Evolutionary conservation across 345 rosid genomes (phyloP).

Genomic region (Populus ilicifolia): DNA sequence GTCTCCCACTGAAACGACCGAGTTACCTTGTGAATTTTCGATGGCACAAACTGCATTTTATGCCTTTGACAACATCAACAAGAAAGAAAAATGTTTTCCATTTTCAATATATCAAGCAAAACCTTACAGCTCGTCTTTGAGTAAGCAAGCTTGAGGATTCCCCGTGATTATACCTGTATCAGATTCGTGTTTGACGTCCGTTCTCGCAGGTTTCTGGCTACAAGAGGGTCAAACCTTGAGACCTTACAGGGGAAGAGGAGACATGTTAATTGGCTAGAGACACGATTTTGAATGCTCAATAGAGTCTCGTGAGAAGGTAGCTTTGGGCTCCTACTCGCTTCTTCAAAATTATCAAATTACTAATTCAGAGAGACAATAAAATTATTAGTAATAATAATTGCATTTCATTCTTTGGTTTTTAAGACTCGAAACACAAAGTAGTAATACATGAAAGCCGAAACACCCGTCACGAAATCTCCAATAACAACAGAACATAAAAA

Average conservation of each 20-base stretch:
- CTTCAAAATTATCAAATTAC: too few species aligned
- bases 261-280: not conserved
- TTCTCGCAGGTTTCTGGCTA: not conserved
- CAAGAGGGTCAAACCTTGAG: not conserved
- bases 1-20: too few species aligned
- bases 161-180: not conserved
- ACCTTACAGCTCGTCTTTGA: not conserved
- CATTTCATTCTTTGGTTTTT: not conserved
- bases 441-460: conserved; percentile 4
- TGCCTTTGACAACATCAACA: not conserved
- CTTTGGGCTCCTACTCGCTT: too few species aligned
- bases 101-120: too few species aligned
- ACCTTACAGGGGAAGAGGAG: not conserved
- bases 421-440: not conserved
- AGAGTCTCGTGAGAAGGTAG: too few species aligned
- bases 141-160: not conserved
- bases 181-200: not conserved
- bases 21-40: too few species aligned
- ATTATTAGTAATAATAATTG: too few species aligned
- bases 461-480: conserved; percentile 6
- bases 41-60: not conserved
- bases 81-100: not conserved
- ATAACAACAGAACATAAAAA: not conserved
- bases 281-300: not conserved
- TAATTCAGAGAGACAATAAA: too few species aligned